Percentiles rank a stretch among this genome's conserved stretches.
phyloP scores from a whole-genome alignment of 2,329 filamentous ascomycete genomes.

The Endothia cerciana region DNA sequence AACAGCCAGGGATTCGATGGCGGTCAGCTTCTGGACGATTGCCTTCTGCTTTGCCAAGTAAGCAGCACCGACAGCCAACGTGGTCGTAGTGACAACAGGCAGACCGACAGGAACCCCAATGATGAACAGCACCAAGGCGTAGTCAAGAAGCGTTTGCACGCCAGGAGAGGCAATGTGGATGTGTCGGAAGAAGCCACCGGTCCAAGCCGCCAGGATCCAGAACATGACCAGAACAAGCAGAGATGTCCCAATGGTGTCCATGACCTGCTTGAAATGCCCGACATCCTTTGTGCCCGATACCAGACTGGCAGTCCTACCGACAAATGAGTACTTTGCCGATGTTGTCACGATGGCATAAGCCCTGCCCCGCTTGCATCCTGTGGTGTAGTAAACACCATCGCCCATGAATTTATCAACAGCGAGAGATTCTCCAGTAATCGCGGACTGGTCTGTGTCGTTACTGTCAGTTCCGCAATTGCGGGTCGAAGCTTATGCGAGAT shows the following conservation, averaged over 20 bases:
- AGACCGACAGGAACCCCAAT: constrained; percentile 82
- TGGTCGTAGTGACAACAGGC: constrained; percentile 78
- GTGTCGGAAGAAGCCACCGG: constrained; percentile 78
- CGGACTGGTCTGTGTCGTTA: neutral
- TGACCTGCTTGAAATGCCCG: constrained; percentile 80
- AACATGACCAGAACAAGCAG: constrained; percentile 77
- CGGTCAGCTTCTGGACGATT: constrained; percentile 79
- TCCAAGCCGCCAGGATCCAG: constrained; percentile 76
- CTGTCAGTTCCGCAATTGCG: neutral
- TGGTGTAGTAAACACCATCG: constrained; percentile 77
- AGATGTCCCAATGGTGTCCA: constrained; percentile 78
- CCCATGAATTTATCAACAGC: constrained; percentile 81
- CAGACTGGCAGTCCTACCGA: constrained; percentile 74
- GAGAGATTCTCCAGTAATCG: constrained; percentile 44
- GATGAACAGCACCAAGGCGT: constrained; percentile 72
- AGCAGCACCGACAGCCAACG: constrained; percentile 75
- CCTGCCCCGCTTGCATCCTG: constrained; percentile 80
- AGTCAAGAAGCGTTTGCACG: constrained; percentile 68
- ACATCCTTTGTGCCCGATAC: constrained; percentile 76
- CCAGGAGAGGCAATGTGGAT: constrained; percentile 65
- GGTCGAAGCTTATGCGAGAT: neutral
- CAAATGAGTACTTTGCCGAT: constrained; percentile 73
- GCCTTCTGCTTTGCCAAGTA: constrained; percentile 79
- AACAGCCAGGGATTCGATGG: constrained; percentile 71
- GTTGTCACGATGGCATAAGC: constrained; percentile 70